Percentiles rank a stretch among this genome's conserved stretches.
phyloP scores from a whole-genome alignment of 257 asterid species.

The Solanum etuberosum region DNA sequence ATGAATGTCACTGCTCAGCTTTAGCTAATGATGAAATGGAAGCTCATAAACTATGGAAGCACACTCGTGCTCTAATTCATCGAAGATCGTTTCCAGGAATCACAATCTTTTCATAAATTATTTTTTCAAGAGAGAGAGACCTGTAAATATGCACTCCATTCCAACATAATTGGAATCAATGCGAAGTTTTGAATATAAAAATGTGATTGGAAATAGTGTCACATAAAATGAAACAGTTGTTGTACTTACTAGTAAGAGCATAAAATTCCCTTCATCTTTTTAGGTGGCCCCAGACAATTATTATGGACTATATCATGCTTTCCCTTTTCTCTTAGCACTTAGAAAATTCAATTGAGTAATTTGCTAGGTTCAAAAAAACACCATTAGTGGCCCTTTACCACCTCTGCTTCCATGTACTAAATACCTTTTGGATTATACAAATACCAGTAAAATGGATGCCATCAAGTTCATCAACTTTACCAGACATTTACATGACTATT shows the following conservation, averaged over 20 bases:
- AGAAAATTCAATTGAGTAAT: neutral
- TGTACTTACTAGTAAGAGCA: neutral
- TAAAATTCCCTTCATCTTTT: neutral
- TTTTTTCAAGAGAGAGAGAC: neutral
- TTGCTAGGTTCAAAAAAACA: neutral
- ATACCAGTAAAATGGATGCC: neutral
- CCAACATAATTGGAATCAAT: neutral
- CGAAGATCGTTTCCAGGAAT: constrained; percentile 25
- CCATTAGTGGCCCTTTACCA: neutral
- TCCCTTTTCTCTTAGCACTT: neutral
- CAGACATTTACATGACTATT: neutral
- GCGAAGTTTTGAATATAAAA: neutral
- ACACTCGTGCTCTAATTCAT: constrained; percentile 47
- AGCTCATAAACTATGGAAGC: constrained; percentile 57
- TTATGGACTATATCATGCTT: neutral
- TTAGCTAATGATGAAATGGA: constrained; percentile 43
- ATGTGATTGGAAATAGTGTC: neutral
- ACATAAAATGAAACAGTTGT: neutral
- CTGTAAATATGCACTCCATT: constrained; percentile 26
- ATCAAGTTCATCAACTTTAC: neutral
- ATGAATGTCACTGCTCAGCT: constrained; percentile 55
- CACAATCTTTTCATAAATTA: neutral
- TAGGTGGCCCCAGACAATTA: neutral
- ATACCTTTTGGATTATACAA: neutral
- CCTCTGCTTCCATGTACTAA: neutral